phyloP scores from a whole-genome alignment of 768 basidiomycete genomes.

The Pisolithus sp. region DNA sequence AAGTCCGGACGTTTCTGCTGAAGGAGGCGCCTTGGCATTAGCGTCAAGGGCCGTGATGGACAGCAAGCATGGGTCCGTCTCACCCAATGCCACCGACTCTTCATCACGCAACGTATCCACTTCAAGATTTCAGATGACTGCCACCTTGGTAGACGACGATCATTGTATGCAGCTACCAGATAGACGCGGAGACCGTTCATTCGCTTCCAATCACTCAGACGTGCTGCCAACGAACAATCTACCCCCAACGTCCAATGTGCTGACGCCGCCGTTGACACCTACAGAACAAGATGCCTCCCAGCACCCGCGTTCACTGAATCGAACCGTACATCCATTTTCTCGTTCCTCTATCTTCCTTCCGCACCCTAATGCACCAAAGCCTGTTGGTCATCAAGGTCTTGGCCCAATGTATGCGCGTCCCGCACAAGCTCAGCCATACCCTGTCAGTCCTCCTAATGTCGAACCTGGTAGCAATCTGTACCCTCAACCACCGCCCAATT shows the following conservation, averaged over 20 bases:
- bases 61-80: constrained; percentile 1
- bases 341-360: constrained; percentile 45
- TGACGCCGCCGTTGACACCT: constrained; percentile 12
- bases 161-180: constrained; percentile 1
- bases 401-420: constrained; percentile 58
- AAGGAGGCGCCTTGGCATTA: constrained; percentile 15
- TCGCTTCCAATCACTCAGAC: neutral
- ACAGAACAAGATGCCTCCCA: constrained; percentile 15
- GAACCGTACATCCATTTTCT: constrained; percentile 18
- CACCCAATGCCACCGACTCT: neutral
- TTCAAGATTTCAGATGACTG: constrained; percentile 1
- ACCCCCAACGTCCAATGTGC: constrained; percentile 8
- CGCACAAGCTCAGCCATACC: constrained; percentile 13
- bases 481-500: constrained; percentile 15
- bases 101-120: neutral
- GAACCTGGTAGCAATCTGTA: constrained; percentile 4
- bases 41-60: constrained; percentile 13
- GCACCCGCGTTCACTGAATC: constrained; percentile 19
- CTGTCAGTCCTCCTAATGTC: constrained; percentile 4
- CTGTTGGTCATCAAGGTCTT: constrained; percentile 20
- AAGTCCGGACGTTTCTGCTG: constrained; percentile 8
- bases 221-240: constrained; percentile 9
- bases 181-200: constrained; percentile 1
- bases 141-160: constrained; percentile 16
- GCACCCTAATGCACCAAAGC: constrained; percentile 50